Evolutionary conservation across 2,329 filamentous ascomycete species (phyloP).

Genomic region (Xylogone sp.): DNA sequence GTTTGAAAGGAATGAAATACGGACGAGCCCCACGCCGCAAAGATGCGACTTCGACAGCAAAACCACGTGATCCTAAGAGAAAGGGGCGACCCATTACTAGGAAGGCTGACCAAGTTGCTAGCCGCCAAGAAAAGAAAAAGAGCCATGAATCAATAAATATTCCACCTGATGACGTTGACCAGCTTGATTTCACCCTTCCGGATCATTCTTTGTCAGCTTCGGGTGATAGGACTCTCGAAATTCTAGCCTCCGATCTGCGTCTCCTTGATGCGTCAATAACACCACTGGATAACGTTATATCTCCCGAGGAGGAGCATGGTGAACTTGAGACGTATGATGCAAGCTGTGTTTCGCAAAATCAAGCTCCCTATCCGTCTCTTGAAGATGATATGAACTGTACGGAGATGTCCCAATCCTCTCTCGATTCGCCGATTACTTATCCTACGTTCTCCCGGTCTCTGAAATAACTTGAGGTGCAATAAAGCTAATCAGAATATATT

Average conservation of each 20-base stretch:
- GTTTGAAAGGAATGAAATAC: constrained; percentile 5
- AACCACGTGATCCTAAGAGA: neutral
- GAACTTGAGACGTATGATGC: neutral
- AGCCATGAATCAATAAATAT: no score
- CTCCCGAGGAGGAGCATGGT: neutral
- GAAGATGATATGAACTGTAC: neutral
- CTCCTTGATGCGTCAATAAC: no score
- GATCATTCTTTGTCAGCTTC: no score
- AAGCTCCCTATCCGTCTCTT: neutral
- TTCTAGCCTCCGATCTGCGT: no score
- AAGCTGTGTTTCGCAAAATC: neutral
- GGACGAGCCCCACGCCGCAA: constrained; percentile 2
- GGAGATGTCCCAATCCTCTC: neutral
- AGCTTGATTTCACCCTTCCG: no score
- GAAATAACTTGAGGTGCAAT: neutral
- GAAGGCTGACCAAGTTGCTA: no score
- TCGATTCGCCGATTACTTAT: constrained; percentile 1
- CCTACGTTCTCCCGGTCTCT: neutral
- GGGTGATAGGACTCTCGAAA: no score
- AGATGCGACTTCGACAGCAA: neutral
- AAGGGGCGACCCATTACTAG: no score
- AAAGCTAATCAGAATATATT: neutral
- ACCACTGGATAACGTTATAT: no score
- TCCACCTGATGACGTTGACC: no score
- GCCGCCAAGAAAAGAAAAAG: no score